Base-by-base conservation (phyloP, 1,284 basidiomycete genomes). In the Macrocystidia cucumis region DNA sequence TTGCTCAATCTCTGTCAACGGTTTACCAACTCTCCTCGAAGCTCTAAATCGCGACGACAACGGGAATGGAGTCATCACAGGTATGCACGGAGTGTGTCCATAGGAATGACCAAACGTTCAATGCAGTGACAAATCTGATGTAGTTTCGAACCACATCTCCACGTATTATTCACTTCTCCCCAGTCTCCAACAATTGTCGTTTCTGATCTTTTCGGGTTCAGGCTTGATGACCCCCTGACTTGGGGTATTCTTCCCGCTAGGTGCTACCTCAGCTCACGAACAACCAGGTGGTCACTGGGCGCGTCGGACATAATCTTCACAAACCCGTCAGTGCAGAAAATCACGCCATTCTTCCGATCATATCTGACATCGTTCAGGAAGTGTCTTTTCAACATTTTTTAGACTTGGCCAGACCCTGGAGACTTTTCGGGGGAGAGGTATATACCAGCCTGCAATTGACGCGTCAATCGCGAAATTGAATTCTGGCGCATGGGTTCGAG, bases 221-320 rank as follows among this genome's bases (percentile, higher is more conserved):
- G 83, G 13, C 62, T 84, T 33, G 83, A 89, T 50, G 85, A 89
- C 46, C 83, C 81, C 9, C 51, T 91, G 38, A 68, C 70, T n/a
- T 95, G 90, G 91, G 84, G 85, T 8, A 62, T 84, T 12, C 72
- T 95, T 41, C 90, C 90, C 0, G 51, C 69, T 11, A 57, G 63
- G 18, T 77, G 67, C 40, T 86, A 78, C 52, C 60, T 81, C 17
- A 65, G 64, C 37, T 60, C 79, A 5, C 62, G 64, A 17, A 80
- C 71, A 20, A 85, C 72, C 18, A 70, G 91, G 35, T 95, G 91
- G 90, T 80, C 87, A 2, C 67, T 91, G 9, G 89, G 88, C 37
- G 93, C 95, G 1, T 84, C 86, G 12, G 95, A 98, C 45, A 84
- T 98, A 52, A 85, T 97, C 71, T 98, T 98, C 62, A 97, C 88